These are phyloP conservation scores for Licmophora abbreviata DNA, from an alignment of 108 stramenopile genomes.

Conservation along the genomic window DNA sequence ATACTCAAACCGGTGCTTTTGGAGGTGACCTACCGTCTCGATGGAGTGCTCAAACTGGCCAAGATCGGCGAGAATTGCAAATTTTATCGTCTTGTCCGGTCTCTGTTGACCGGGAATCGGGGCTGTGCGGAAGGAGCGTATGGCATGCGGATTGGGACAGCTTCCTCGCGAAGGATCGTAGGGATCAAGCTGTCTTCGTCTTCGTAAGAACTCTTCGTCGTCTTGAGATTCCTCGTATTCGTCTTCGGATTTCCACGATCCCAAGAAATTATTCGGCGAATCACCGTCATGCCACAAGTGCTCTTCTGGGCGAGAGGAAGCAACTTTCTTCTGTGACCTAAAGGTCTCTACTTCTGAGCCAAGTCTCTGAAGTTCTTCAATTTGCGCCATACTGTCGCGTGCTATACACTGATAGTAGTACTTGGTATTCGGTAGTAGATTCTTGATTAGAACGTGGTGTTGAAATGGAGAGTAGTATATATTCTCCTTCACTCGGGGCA, in stretches of 20 bases:
- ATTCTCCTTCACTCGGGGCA: slow-evolving; percentile 1
- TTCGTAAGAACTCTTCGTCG: no score
- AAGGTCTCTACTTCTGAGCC: no score
- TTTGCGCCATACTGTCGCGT: no score
- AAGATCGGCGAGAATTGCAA: slow-evolving; percentile 42
- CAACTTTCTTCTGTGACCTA: no score
- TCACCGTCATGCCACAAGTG: no score
- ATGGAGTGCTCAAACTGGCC: slow-evolving; percentile 40
- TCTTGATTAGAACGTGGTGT: slow-evolving; percentile 53
- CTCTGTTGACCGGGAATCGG: slow-evolving; percentile 7
- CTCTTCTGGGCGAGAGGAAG: no score
- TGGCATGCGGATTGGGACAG: slow-evolving; percentile 19
- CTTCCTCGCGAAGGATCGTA: slow-evolving; percentile 1
- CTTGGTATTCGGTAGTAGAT: slow-evolving; percentile 38
- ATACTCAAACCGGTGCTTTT: no score
- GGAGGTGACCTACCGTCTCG: slow-evolving; percentile 27
- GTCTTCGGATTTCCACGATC: no score
- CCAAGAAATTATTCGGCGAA: no score
- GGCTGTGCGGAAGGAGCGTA: slow-evolving; percentile 34
- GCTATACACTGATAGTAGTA: slow-evolving; percentile 62
- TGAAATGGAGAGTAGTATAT: slow-evolving; percentile 32
- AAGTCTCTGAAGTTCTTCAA: no score
- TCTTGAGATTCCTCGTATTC: no score
- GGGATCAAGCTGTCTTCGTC: not conserved
- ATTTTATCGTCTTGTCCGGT: slow-evolving; percentile 1